phyloP scores from a whole-genome alignment of 805 yeast genomes.

The Candida maris region DNA sequence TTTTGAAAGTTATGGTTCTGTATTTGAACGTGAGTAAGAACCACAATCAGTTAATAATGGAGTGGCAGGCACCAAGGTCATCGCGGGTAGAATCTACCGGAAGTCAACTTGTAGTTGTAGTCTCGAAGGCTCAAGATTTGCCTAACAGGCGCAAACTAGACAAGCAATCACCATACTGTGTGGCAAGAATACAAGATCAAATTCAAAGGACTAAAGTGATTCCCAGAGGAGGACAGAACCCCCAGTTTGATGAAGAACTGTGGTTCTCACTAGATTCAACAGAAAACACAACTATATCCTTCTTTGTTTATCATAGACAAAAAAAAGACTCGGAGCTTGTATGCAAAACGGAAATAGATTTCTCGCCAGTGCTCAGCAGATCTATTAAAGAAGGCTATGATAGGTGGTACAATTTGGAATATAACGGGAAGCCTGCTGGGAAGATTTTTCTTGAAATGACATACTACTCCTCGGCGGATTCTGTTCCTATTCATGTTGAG shows the following conservation, averaged over 20 bases:
- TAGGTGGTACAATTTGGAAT: slow-evolving; percentile 72
- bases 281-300: slow-evolving; percentile 56
- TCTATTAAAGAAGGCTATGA: slow-evolving; percentile 75
- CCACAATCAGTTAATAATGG: slow-evolving; percentile 2
- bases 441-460: slow-evolving; percentile 88
- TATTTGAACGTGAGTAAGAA: too few species aligned
- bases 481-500: slow-evolving; percentile 29
- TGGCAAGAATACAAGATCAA: slow-evolving; percentile 74
- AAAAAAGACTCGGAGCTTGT: slow-evolving; percentile 84
- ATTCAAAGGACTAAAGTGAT: slow-evolving; percentile 77
- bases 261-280: slow-evolving; percentile 64
- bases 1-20: too few species aligned
- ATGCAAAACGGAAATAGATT: slow-evolving; percentile 76
- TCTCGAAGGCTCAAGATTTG: slow-evolving; percentile 76
- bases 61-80: slow-evolving; percentile 3
- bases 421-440: slow-evolving; percentile 77
- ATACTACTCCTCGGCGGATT: slow-evolving; percentile 58
- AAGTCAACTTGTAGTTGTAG: slow-evolving; percentile 66
- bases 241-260: slow-evolving; percentile 78
- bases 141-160: slow-evolving; percentile 85
- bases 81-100: slow-evolving; percentile 23
- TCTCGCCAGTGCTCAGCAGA: slow-evolving; percentile 66
- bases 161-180: slow-evolving; percentile 90
- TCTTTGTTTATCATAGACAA: slow-evolving; percentile 80
- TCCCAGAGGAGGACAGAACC: slow-evolving; percentile 90